Conservation (phyloP, 1,139 yeast species). For the Suhomyces chickasaworum region DNA sequence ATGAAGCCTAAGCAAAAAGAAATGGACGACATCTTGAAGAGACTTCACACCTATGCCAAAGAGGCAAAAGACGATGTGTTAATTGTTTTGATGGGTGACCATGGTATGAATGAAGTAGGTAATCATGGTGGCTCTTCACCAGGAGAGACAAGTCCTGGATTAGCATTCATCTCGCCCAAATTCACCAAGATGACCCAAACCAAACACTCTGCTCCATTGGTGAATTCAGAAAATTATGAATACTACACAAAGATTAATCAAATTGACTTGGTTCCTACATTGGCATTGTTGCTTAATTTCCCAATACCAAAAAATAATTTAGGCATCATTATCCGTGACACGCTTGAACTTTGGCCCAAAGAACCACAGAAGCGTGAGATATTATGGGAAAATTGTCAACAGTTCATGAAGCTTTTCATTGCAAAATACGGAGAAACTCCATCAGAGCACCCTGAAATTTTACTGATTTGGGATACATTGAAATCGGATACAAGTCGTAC, state of each 20-base stretch:
- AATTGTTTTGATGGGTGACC: slow-evolving; percentile 85
- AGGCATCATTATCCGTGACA: slow-evolving; percentile 66
- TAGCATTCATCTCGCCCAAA: slow-evolving; percentile 67
- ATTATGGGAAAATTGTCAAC: slow-evolving; percentile 61
- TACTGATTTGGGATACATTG: slow-evolving; percentile 17
- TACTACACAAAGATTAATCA: slow-evolving; percentile 67
- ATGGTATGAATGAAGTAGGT: slow-evolving; percentile 93
- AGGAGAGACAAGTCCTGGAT: slow-evolving; percentile 89
- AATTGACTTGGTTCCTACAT: slow-evolving; percentile 85
- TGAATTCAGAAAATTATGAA: slow-evolving; percentile 41
- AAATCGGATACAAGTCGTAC: neutral
- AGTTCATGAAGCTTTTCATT: slow-evolving; percentile 45
- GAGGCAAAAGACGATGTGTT: slow-evolving; percentile 51
- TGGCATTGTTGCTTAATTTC: slow-evolving; percentile 69
- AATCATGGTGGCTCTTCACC: slow-evolving; percentile 94
- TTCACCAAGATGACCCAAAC: slow-evolving; percentile 33
- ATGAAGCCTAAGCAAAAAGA: slow-evolving; percentile 84
- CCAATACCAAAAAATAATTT: slow-evolving; percentile 87
- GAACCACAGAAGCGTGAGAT: slow-evolving; percentile 41
- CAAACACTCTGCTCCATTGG: slow-evolving; percentile 39
- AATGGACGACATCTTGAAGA: slow-evolving; percentile 70
- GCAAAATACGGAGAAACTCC: slow-evolving; percentile 26
- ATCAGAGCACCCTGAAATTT: slow-evolving; percentile 12
- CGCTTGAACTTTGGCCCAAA: slow-evolving; percentile 56
- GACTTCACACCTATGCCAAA: slow-evolving; percentile 46